Evolutionary conservation across 495 filamentous ascomycete species (phyloP), one percentile per base, ranked within the genome.

Genomic region (Tetracladium marchalianum): DNA sequence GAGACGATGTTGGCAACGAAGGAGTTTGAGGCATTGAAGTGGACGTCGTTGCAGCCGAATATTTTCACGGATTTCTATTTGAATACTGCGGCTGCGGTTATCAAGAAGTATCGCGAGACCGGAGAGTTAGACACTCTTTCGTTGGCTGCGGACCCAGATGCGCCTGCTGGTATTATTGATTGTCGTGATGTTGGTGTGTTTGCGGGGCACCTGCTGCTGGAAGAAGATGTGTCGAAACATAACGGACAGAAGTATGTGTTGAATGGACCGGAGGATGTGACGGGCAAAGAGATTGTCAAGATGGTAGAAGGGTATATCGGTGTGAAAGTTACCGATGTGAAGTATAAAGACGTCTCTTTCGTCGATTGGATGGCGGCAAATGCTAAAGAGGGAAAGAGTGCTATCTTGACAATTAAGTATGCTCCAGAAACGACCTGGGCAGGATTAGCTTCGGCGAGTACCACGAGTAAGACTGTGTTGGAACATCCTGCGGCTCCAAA

Each of bases 41-140:
- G 68, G 69, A 68, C 69, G 0, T 71, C 69, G 0, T 63, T 72
- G 13, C 69, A 69, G 48, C 62, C 69, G 0, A 70, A 70, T 38
- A 6, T 61, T 41, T 72, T 72, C 46, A 33, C 58, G 24, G 31
- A 15, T 7, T 15, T 62, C 11, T 45, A 31, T 15, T 44, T 71
- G 1, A 24, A 31, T 9, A 12, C 52, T n/a, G 61, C 65, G 0
- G 66, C 39, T 19, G 61, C 57, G 15, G 36, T 69, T 33, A 31
- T 43, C 40, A 43, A 43, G 16, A 16, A 43, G 13, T 43, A 43
- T 24, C 15, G 24, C n/a, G 11, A 43, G 15, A 33, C 18, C 5
- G 40, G 40, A 9, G 31, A 43, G 15, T 24, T 11, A 18, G 27
- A 33, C 16, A 43, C 40, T 1, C 24, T 43, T 2, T 1, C 4